Evolutionary conservation across 1,139 yeast genomes (phyloP).

Genomic region (Groenewaldozyma auringiensis): DNA sequence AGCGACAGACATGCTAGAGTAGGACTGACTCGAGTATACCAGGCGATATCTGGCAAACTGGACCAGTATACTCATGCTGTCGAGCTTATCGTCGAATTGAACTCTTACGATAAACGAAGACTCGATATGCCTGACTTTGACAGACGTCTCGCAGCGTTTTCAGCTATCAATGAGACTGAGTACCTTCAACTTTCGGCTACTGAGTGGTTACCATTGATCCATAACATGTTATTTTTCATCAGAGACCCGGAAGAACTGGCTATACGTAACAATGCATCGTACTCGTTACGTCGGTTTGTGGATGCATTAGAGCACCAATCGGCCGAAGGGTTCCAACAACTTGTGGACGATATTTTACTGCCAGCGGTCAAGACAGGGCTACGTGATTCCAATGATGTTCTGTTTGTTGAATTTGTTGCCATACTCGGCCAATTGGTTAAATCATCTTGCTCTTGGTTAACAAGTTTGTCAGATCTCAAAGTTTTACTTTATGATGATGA

Average conservation of each 20-base stretch:
- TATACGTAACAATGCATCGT: slow-evolving; percentile 70
- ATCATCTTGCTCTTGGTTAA: slow-evolving; percentile 32
- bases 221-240: slow-evolving; percentile 61
- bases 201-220: slow-evolving; percentile 78
- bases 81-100: slow-evolving; percentile 51
- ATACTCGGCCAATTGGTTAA: slow-evolving; percentile 59
- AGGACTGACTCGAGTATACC: slow-evolving; percentile 52
- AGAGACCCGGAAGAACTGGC: slow-evolving; percentile 77
- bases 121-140: slow-evolving; percentile 77
- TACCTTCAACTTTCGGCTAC: slow-evolving; percentile 39
- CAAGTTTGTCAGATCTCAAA: slow-evolving; percentile 60
- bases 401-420: slow-evolving; percentile 64
- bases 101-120: slow-evolving; percentile 56
- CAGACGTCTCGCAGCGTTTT: slow-evolving; percentile 60
- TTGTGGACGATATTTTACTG: slow-evolving; percentile 50
- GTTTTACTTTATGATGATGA: slow-evolving; percentile 57
- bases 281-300: slow-evolving; percentile 54
- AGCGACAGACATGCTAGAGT: slow-evolving; percentile 54
- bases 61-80: slow-evolving; percentile 41
- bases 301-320: slow-evolving; percentile 36
- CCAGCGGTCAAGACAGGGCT: slow-evolving; percentile 67
- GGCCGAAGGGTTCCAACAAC: slow-evolving; percentile 30
- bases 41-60: slow-evolving; percentile 50
- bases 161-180: slow-evolving; percentile 48
- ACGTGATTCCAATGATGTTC: slow-evolving; percentile 52